A percentile compares a stretch with the other conserved stretches of the same genome.
Evolutionary conservation across 2,329 filamentous ascomycete genomes (phyloP).

Genomic region (Colletotrichum spinosum): DNA sequence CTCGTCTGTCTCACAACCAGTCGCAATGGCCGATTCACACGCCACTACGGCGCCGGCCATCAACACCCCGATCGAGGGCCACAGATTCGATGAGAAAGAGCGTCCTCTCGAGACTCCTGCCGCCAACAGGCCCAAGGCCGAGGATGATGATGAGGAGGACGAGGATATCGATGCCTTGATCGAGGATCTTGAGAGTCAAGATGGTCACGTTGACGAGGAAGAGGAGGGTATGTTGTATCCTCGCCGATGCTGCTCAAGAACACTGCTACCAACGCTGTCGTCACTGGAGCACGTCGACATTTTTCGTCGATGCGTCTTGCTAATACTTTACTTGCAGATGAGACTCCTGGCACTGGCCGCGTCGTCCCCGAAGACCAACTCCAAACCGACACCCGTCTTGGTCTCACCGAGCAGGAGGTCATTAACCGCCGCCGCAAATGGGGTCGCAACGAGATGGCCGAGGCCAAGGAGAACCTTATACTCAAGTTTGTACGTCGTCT

Average conservation of each 20-base stretch:
- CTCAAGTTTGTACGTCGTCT: slow-evolving; percentile 74
- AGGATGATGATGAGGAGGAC: slow-evolving; percentile 77
- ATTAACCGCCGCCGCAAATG: slow-evolving; percentile 72
- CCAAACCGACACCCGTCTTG: slow-evolving; percentile 78
- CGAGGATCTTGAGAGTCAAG: slow-evolving; percentile 85
- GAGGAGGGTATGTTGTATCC: slow-evolving; percentile 60
- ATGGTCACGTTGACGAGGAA: slow-evolving; percentile 75
- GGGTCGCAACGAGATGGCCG: slow-evolving; percentile 88
- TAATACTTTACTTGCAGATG: slow-evolving; percentile 40
- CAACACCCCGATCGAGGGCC: slow-evolving; percentile 73
- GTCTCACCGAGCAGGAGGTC: slow-evolving; percentile 81
- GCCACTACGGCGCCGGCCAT: slow-evolving; percentile 65
- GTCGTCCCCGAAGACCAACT: slow-evolving; percentile 80
- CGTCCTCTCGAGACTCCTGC: slow-evolving; percentile 50
- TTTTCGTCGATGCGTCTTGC: background rate
- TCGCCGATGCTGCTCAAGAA: background rate
- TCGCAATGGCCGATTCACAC: slow-evolving; percentile 66
- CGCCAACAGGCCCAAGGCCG: slow-evolving; percentile 55
- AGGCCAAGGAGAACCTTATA: slow-evolving; percentile 87
- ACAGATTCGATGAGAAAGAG: slow-evolving; percentile 74
- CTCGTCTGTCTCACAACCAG: slow-evolving; percentile 33
- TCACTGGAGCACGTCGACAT: too few relatives aligned
- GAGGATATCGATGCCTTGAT: slow-evolving; percentile 90
- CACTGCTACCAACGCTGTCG: background rate
- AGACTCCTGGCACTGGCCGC: slow-evolving; percentile 65